These are phyloP conservation scores for Penicillium roqueforti DNA, from an alignment of 495 filamentous ascomycete species.

Conservation along the genomic window DNA sequence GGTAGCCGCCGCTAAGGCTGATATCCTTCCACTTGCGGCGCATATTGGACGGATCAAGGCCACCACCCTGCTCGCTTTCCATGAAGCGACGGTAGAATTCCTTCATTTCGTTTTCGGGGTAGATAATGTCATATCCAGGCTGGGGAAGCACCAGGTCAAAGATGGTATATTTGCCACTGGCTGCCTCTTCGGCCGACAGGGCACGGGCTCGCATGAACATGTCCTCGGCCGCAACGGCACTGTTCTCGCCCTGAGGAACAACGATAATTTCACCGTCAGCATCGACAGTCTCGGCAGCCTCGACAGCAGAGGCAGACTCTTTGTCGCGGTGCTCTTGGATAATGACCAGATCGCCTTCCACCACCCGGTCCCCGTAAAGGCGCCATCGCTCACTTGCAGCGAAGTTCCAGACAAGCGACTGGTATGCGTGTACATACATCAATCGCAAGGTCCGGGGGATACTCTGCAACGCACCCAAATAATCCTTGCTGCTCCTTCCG, in stretches of 20 bases:
- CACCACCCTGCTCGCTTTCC: constrained; percentile 68
- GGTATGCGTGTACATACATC: constrained; percentile 97
- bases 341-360: constrained; percentile 85
- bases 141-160: constrained; percentile 93
- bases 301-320: constrained; percentile 13
- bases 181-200: constrained; percentile 72
- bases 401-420: constrained; percentile 88
- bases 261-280: constrained; percentile 67
- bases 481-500: constrained; percentile 53
- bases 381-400: constrained; percentile 76
- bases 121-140: constrained; percentile 84
- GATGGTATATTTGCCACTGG: constrained; percentile 71
- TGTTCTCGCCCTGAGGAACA: constrained; percentile 52
- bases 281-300: constrained; percentile 46
- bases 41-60: constrained; percentile 82
- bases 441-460: constrained; percentile 75
- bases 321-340: constrained; percentile 52
- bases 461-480: constrained; percentile 67
- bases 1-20: constrained; percentile 83
- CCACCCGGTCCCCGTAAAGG: constrained; percentile 60
- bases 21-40: constrained; percentile 76
- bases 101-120: constrained; percentile 77
- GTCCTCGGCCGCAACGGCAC: constrained; percentile 51
- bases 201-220: constrained; percentile 70
- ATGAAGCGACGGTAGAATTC: constrained; percentile 81